A percentile compares a stretch with the other conserved stretches of the same genome.
Evolutionary conservation across 441 rosid species (phyloP).

Genomic region (Adansonia madagascariensis): DNA sequence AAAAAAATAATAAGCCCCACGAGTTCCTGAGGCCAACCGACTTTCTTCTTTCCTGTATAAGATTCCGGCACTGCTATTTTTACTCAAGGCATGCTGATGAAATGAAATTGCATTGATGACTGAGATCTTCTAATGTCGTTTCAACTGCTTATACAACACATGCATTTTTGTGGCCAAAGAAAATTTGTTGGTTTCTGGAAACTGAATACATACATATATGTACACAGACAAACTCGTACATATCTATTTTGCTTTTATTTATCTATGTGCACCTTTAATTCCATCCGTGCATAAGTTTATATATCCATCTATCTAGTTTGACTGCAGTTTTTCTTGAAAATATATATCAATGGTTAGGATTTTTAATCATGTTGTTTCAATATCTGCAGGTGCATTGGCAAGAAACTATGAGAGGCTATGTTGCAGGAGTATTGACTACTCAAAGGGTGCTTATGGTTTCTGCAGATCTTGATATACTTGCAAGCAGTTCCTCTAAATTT

Average conservation of each 20-base stretch:
- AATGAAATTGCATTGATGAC: background rate
- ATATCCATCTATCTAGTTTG: slow-evolving; percentile 3
- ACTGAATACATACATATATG: background rate
- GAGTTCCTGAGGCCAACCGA: background rate
- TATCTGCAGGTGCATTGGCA: slow-evolving; percentile 88
- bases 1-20: background rate
- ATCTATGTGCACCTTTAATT: background rate
- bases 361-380: slow-evolving; percentile 17
- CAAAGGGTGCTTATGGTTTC: slow-evolving; percentile 92
- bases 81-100: background rate
- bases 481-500: slow-evolving; percentile 78
- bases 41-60: background rate
- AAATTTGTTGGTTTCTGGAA: background rate
- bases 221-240: background rate
- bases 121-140: background rate
- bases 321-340: slow-evolving; percentile 9
- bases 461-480: slow-evolving; percentile 85
- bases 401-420: slow-evolving; percentile 86
- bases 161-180: background rate
- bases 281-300: background rate
- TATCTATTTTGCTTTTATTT: background rate
- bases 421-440: slow-evolving; percentile 93
- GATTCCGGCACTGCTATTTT: background rate
- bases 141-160: background rate
- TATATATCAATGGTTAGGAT: background rate